phyloP scores from a whole-genome alignment of 2,329 filamentous ascomycete species.

The Colletotrichum noveboracense region DNA sequence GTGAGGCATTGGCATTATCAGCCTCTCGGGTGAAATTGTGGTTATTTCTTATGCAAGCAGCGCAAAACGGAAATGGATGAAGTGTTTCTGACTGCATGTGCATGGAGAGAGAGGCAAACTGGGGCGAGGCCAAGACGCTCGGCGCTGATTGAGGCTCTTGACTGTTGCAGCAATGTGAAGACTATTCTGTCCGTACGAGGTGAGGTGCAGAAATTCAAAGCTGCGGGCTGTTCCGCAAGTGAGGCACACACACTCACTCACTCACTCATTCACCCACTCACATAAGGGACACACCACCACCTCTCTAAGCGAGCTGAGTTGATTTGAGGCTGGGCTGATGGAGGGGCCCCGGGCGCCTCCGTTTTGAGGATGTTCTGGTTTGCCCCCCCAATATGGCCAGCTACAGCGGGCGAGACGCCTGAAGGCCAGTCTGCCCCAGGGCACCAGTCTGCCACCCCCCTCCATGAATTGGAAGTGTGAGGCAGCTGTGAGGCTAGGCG shows the following conservation, averaged over 20 bases:
- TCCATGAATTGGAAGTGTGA: neutral
- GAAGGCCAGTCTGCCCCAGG: neutral
- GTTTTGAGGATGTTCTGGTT: neutral
- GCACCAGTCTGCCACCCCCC: neutral
- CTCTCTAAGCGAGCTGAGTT: neutral
- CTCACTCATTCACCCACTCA: too few species aligned
- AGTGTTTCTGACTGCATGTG: neutral
- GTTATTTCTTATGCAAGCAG: neutral
- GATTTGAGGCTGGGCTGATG: neutral
- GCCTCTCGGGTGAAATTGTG: neutral
- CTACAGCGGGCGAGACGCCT: constrained; percentile 12
- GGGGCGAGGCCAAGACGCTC: neutral
- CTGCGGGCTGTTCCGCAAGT: neutral
- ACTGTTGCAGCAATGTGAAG: neutral
- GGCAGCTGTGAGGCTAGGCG: neutral
- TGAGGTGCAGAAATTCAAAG: neutral
- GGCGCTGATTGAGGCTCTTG: neutral
- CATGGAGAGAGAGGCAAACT: neutral
- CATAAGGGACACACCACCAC: neutral
- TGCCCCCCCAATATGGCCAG: neutral
- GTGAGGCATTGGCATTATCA: neutral
- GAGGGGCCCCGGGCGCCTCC: neutral
- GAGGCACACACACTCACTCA: neutral
- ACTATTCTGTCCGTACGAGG: neutral
- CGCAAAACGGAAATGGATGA: neutral